Percentiles rank a stretch among this genome's conserved stretches.
Conservation (phyloP, 2,329 filamentous ascomycete genomes). For the Trichoderma harzianum region DNA sequence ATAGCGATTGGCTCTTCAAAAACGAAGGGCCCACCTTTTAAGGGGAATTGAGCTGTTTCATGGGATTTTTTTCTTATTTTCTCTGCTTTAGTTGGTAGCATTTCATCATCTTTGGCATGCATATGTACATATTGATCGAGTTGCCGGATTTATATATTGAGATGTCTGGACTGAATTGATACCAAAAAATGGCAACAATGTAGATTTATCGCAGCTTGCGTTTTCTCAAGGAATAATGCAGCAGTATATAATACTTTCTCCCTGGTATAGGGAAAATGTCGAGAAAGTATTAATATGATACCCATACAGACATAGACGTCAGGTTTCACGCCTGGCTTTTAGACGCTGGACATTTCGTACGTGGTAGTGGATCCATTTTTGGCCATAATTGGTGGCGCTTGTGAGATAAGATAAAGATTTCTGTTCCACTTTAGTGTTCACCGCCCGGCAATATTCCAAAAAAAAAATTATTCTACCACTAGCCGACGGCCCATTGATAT, state of each 20-base stretch:
- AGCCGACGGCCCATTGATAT: slow-evolving; percentile 19
- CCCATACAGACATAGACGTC: not conserved
- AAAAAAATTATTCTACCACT: slow-evolving; percentile 23
- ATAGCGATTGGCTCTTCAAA: slow-evolving; percentile 71
- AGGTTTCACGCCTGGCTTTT: not conserved
- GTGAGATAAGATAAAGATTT: slow-evolving; percentile 1
- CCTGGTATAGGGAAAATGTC: not conserved
- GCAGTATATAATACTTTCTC: not conserved
- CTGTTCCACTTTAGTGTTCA: slow-evolving; percentile 22
- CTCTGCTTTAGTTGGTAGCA: not conserved
- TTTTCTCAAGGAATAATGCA: not conserved
- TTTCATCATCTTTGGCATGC: not conserved
- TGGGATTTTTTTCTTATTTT: not conserved
- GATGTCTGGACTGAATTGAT: not conserved
- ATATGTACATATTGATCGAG: not conserved
- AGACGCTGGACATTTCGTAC: not conserved
- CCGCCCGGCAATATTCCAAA: slow-evolving; percentile 36
- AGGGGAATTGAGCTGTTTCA: not conserved
- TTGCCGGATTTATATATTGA: not conserved
- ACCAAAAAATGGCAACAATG: not conserved
- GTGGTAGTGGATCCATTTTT: not conserved
- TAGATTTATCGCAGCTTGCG: not conserved
- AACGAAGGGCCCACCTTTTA: slow-evolving; percentile 38
- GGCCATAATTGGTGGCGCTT: not conserved
- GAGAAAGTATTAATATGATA: not conserved